Conservation (phyloP, 768 basidiomycete genomes). For the Naematelia aurantialba region DNA sequence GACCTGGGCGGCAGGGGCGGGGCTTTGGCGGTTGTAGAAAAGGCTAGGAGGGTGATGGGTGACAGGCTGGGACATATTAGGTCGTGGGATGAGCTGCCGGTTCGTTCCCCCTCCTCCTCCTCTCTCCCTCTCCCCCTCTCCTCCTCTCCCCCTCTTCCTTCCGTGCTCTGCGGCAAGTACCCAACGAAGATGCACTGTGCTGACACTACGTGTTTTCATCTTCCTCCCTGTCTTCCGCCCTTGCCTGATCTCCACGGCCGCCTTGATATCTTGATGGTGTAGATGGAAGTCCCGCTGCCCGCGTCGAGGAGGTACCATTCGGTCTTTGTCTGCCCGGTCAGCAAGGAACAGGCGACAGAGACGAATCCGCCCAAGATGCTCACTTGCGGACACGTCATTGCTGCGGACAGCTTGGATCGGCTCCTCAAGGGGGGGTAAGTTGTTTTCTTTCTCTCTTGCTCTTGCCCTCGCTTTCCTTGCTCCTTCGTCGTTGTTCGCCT, state of each 20-base stretch:
- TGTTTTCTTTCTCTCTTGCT: neutral
- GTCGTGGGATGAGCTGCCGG: slow-evolving; percentile 82
- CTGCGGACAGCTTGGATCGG: slow-evolving; percentile 84
- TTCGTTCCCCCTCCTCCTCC: neutral
- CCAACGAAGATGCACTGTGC: neutral
- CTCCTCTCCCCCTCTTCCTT: too few relatives aligned
- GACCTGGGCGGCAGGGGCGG: slow-evolving; percentile 84
- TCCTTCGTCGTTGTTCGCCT: neutral
- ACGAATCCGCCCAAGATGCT: slow-evolving; percentile 98
- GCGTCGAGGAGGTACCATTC: slow-evolving; percentile 90
- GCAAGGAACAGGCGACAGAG: slow-evolving; percentile 92
- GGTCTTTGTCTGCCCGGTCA: slow-evolving; percentile 94
- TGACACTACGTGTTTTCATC: too few relatives aligned
- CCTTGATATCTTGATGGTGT: slow-evolving; percentile 7
- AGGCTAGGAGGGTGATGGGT: slow-evolving; percentile 87
- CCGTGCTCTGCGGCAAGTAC: neutral
- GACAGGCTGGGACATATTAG: slow-evolving; percentile 91
- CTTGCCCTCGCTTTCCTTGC: neutral
- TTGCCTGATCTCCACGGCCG: neutral
- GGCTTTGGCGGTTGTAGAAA: slow-evolving; percentile 85
- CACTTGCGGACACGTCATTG: slow-evolving; percentile 89
- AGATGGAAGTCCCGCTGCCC: slow-evolving; percentile 92
- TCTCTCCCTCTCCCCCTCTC: neutral
- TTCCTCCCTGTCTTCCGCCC: too few relatives aligned
- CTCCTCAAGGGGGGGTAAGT: slow-evolving; percentile 84